Conservation (phyloP, 768 basidiomycete genomes). For the Dacryopinax primogenitus region DNA sequence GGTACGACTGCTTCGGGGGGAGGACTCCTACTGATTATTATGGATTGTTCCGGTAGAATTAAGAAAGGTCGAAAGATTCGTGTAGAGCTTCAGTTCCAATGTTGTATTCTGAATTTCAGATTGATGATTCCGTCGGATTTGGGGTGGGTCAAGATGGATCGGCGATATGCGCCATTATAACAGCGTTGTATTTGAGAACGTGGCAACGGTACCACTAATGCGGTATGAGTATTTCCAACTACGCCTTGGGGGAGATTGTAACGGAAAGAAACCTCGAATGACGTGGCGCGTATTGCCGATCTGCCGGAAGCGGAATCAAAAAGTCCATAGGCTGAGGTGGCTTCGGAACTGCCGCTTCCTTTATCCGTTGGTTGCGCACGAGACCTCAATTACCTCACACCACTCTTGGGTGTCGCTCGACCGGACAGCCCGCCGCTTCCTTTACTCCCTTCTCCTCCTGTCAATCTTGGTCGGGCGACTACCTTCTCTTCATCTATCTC, state of each 20-base stretch:
- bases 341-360: neutral
- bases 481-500: neutral
- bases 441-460: neutral
- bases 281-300: neutral
- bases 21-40: neutral
- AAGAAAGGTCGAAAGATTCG: too few relatives aligned
- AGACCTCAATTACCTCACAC: neutral
- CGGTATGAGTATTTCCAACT: too few relatives aligned
- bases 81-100: too few relatives aligned
- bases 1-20: neutral
- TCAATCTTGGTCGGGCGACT: neutral
- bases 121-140: too few relatives aligned
- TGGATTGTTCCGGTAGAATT: neutral
- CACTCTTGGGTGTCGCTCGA: neutral
- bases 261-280: too few relatives aligned
- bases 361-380: neutral
- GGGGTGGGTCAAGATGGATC: too few relatives aligned
- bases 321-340: neutral
- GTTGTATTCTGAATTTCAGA: too few relatives aligned
- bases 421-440: neutral
- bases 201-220: too few relatives aligned
- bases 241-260: too few relatives aligned
- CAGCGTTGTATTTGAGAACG: too few relatives aligned
- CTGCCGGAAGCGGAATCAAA: neutral
- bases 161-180: too few relatives aligned